Evolutionary conservation across 2,329 filamentous ascomycete genomes (phyloP).

Genomic region (Fusarium subtropicale): DNA sequence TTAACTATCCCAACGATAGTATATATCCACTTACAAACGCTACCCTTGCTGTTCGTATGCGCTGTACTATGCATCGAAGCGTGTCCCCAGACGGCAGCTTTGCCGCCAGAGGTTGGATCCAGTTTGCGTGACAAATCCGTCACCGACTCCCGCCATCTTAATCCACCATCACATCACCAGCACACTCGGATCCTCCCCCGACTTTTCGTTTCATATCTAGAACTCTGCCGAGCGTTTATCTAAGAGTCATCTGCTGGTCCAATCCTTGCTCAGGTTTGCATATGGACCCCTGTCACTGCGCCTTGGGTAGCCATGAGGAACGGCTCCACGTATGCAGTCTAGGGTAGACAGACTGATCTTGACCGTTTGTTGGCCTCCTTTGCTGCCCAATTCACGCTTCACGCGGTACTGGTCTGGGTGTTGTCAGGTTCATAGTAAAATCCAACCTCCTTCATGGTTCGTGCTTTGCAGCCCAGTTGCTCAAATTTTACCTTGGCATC

Average conservation of each 20-base stretch:
- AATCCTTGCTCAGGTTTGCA: neutral
- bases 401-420: constrained; percentile 4
- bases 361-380: constrained; percentile 5
- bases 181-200: constrained; percentile 29
- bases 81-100: constrained; percentile 40
- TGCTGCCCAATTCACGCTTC: constrained; percentile 2
- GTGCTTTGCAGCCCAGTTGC: constrained; percentile 71
- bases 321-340: neutral
- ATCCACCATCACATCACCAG: constrained; percentile 43
- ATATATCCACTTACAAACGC: constrained; percentile 12
- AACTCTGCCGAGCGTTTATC: constrained; percentile 26
- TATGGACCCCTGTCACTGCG: constrained; percentile 8
- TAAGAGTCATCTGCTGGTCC: constrained; percentile 15
- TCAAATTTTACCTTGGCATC: constrained; percentile 80
- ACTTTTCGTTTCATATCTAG: constrained; percentile 28
- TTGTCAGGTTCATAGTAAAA: constrained; percentile 63
- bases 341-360: constrained; percentile 1
- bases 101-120: constrained; percentile 16
- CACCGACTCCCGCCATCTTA: constrained; percentile 37
- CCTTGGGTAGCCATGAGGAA: constrained; percentile 1
- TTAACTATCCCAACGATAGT: constrained; percentile 6
- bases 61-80: constrained; percentile 15
- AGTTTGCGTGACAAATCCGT: constrained; percentile 46
- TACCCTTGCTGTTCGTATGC: constrained; percentile 14
- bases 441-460: constrained; percentile 77